Base-by-base conservation (phyloP, 2,329 filamentous ascomycete genomes). In the Onygenales sp. region DNA sequence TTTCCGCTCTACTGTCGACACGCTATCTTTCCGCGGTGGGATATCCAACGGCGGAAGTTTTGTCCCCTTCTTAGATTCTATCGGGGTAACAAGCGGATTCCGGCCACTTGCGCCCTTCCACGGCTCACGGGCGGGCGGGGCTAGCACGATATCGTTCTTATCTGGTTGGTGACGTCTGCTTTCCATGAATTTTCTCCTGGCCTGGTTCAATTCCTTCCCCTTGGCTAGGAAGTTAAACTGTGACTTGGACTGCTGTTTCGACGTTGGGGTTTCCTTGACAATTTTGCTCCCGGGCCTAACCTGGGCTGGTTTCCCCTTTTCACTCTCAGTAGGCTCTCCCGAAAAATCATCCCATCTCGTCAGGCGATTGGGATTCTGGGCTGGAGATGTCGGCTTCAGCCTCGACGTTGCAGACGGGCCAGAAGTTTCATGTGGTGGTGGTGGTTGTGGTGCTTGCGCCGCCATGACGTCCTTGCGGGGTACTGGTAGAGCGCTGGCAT, bases 21-120 rank as follows among this genome's bases (percentile, higher is more conserved):
- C 2, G 21, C 35, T 52, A 41, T 41, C 43, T 45, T 41, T 52
- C 14, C 43, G 41, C 13, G 50, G 47, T 57, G 13, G 27, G 63
- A 53, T 69, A 66, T 3, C 62, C 67, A 31, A 68, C 67, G 86
- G 68, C n/a, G 82, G 80, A 11, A 77, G 78, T 55, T 74, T 71
- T 43, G 72, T 72, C 38, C 80, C 80, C 63, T 88, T 84, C 62
- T 81, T 81, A 63, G 88, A 83, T 62, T 75, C 78, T 39, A 88
- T 78, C 3, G 85, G 83, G 44, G 78, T 77, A 36, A 87, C 78
- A 53, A 88, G 75, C 38, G 79, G 74, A 43, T 78, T 77, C 58
- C 86, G 80, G 32, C 87, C 87, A 64, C 83, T 89, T 39, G 83
- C 82, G 14, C 86, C 86, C 61, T 83, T 84, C 87, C 87, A 90